Percentiles rank a stretch among this genome's conserved stretches.
These are phyloP conservation scores for Chrysopogon serrulatus DNA, from an alignment of 176 grass and related monocot genomes.

Conservation along the genomic window DNA sequence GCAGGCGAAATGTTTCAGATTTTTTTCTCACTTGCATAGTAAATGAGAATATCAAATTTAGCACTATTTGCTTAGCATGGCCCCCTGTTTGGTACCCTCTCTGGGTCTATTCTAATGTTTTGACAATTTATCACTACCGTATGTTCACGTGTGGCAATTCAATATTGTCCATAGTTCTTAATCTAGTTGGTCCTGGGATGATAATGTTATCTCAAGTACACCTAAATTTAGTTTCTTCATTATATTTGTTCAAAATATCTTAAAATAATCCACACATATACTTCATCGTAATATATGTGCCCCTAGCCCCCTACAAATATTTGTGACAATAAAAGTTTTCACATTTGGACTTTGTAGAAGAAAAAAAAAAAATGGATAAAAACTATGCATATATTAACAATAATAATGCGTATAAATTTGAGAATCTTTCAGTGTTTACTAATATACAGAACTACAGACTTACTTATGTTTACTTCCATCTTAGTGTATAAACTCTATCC, in stretches of 20 bases:
- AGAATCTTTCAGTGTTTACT: neutral
- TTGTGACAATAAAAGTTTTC: neutral
- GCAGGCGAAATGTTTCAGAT: neutral
- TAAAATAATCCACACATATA: neutral
- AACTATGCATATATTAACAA: neutral
- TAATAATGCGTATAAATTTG: neutral
- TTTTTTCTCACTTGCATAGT: neutral
- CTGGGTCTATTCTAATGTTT: neutral
- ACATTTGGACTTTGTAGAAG: neutral
- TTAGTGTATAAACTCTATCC: neutral
- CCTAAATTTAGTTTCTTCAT: neutral
- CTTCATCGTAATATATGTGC: neutral
- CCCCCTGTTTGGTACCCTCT: neutral
- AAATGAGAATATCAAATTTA: neutral
- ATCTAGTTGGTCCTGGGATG: neutral
- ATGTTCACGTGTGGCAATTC: neutral
- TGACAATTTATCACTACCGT: neutral
- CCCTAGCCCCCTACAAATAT: neutral
- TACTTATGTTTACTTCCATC: neutral
- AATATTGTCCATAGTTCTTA: slow-evolving; percentile 15
- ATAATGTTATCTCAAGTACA: neutral
- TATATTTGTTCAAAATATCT: neutral
- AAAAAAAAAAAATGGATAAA: neutral
- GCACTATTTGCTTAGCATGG: neutral
- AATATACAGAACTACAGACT: neutral